phyloP scores from a whole-genome alignment of 1,284 basidiomycete genomes.

The Leccinum griseonigrum region DNA sequence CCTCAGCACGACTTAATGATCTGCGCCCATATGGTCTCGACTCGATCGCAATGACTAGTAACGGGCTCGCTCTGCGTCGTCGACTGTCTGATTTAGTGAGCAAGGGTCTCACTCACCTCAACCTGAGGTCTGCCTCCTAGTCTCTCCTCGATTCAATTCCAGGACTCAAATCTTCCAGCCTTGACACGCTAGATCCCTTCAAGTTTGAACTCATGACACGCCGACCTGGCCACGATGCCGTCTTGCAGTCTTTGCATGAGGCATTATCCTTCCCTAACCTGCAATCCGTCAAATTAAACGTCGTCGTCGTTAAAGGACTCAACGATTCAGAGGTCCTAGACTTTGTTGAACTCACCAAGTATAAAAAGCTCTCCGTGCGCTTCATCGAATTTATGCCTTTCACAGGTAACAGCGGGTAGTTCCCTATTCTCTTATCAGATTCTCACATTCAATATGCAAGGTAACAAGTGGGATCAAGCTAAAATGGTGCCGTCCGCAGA shows the following conservation, averaged over 20 bases:
- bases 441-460: conserved; percentile 36
- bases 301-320: conserved; percentile 77
- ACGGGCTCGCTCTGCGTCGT: conserved; percentile 76
- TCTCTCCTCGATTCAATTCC: background rate
- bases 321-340: conserved; percentile 79
- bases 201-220: conserved; percentile 88
- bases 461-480: conserved; percentile 81
- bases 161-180: conserved; percentile 37
- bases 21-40: conserved; percentile 61
- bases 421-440: conserved; percentile 3
- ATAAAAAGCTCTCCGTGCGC: conserved; percentile 65
- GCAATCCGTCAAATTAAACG: conserved; percentile 75
- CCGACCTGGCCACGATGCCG: conserved; percentile 71
- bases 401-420: conserved; percentile 50
- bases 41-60: conserved; percentile 85
- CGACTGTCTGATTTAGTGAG: conserved; percentile 65
- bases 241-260: conserved; percentile 64
- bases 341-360: conserved; percentile 75
- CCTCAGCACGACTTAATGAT: conserved; percentile 51
- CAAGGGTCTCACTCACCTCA: conserved; percentile 80
- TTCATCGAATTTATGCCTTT: conserved; percentile 97
- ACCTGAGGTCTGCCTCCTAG: conserved; percentile 57
- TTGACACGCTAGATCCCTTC: conserved; percentile 85
- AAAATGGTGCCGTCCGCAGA: conserved; percentile 79
- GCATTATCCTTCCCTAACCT: conserved; percentile 54